These are phyloP conservation scores for Acer saccharum DNA, from an alignment of 345 rosid genomes.

Conservation along the genomic window DNA sequence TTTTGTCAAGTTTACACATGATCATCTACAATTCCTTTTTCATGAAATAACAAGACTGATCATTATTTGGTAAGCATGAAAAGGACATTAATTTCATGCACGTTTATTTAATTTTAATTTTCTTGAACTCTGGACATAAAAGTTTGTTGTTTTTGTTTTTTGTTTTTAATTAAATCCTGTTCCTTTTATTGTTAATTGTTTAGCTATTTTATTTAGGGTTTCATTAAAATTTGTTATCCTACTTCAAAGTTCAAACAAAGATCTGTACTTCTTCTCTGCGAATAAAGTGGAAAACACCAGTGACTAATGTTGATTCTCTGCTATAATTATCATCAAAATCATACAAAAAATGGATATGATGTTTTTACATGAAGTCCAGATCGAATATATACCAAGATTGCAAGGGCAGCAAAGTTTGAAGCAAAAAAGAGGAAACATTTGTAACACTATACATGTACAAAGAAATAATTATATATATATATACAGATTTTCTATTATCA, in stretches of 20 bases:
- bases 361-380: neutral
- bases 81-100: neutral
- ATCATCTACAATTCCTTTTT: neutral
- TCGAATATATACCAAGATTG: constrained; percentile 15
- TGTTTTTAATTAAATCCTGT: neutral
- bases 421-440: neutral
- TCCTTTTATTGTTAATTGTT: neutral
- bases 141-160: too few species aligned
- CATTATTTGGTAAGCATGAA: neutral
- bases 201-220: neutral
- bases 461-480: too few species aligned
- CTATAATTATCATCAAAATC: neutral
- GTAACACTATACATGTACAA: too few species aligned
- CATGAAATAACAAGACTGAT: neutral
- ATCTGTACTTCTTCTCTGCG: neutral
- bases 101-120: too few species aligned
- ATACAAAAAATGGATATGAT: neutral
- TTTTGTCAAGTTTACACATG: neutral
- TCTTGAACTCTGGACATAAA: too few species aligned
- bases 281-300: neutral
- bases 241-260: neutral
- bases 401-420: constrained; percentile 8
- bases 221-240: too few species aligned
- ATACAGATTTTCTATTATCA: too few species aligned
- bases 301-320: neutral